These are phyloP conservation scores for Rhodocollybia butyracea DNA, from an alignment of 768 basidiomycete species.

Conservation along the genomic window DNA sequence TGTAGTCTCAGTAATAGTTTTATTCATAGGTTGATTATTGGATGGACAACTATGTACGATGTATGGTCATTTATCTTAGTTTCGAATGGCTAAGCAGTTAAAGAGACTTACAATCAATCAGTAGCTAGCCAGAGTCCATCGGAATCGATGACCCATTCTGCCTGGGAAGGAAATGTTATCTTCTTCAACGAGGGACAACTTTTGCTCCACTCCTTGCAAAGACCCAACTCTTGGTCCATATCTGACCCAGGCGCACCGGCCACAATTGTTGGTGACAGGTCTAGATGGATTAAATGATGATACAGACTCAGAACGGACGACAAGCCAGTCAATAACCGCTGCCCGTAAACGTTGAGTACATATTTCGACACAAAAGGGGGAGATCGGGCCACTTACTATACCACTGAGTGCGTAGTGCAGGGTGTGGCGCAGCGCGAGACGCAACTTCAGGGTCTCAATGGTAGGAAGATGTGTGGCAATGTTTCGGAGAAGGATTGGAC, in stretches of 20 bases:
- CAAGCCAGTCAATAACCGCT: slow-evolving; percentile 59
- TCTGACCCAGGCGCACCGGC: slow-evolving; percentile 33
- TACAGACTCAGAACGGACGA: slow-evolving; percentile 56
- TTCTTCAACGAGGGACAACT: slow-evolving; percentile 52
- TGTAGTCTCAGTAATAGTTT: neutral
- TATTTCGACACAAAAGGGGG: neutral
- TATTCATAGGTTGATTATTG: neutral
- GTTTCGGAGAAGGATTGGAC: slow-evolving; percentile 53
- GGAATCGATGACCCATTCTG: slow-evolving; percentile 43
- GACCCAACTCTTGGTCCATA: slow-evolving; percentile 43
- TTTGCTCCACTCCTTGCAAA: slow-evolving; percentile 52
- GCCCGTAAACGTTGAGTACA: neutral
- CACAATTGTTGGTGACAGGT: slow-evolving; percentile 52
- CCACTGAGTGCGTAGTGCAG: slow-evolving; percentile 62
- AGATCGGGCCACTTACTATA: slow-evolving; percentile 59
- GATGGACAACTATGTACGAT: neutral
- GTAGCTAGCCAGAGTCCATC: slow-evolving; percentile 31
- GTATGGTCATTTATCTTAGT: neutral
- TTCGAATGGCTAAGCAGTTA: neutral
- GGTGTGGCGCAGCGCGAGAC: slow-evolving; percentile 61
- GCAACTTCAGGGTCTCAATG: slow-evolving; percentile 50
- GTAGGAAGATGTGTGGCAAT: slow-evolving; percentile 48
- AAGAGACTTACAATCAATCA: neutral
- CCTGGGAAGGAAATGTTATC: slow-evolving; percentile 54
- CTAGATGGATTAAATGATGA: slow-evolving; percentile 45